These are phyloP conservation scores for Guillardia theta DNA, from an alignment of 78 protist species.

Conservation along the genomic window DNA sequence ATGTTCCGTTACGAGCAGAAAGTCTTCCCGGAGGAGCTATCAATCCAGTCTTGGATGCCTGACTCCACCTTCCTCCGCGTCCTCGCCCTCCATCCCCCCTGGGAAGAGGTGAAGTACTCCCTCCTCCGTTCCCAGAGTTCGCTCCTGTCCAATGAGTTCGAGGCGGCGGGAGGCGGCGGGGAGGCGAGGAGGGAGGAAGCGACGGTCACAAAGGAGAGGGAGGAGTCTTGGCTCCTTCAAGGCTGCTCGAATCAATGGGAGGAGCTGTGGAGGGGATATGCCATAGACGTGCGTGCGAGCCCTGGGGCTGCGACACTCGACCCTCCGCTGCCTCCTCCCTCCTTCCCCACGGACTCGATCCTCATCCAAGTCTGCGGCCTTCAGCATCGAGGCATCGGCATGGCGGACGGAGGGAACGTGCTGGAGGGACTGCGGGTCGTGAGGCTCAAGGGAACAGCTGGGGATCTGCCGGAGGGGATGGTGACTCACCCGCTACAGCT, in stretches of 20 bases:
- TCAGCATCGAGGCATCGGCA: background rate
- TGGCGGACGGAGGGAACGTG: background rate
- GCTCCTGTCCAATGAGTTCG: background rate
- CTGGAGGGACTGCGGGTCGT: background rate
- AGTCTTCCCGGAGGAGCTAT: background rate
- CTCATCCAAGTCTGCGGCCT: background rate
- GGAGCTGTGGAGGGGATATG: background rate
- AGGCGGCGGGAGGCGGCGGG: background rate
- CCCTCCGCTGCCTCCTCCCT: background rate
- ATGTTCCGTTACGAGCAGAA: background rate
- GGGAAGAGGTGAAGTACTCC: background rate
- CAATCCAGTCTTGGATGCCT: background rate
- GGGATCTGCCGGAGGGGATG: background rate
- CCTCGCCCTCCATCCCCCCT: background rate
- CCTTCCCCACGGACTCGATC: background rate
- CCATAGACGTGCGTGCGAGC: background rate
- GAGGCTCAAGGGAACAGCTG: background rate
- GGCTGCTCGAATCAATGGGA: background rate
- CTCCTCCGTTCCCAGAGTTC: background rate
- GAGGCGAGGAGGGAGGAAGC: background rate
- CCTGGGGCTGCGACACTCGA: background rate
- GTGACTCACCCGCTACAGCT: background rate
- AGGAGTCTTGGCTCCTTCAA: background rate
- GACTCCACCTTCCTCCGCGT: background rate
- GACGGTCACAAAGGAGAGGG: background rate